Conservation (phyloP, 495 filamentous ascomycete genomes). For the Terfezia boudieri region DNA sequence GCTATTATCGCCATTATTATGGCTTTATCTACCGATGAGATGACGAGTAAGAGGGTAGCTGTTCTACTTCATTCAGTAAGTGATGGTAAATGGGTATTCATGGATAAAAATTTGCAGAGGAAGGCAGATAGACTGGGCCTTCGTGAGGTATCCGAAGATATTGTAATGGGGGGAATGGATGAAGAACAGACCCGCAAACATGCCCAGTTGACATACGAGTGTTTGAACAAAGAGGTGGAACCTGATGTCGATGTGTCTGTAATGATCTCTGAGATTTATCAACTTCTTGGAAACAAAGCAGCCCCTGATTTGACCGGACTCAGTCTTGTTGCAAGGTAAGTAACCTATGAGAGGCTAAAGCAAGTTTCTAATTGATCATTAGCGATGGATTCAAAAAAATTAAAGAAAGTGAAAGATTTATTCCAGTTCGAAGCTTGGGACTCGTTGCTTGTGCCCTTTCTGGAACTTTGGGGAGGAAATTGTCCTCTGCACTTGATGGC, state of each 20-base stretch:
- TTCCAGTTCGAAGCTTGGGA: slow-evolving; percentile 19
- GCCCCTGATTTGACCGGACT: slow-evolving; percentile 6
- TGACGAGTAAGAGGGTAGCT: slow-evolving; percentile 4
- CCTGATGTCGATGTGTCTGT: slow-evolving; percentile 3
- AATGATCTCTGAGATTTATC: slow-evolving; percentile 3
- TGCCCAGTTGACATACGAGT: slow-evolving; percentile 10
- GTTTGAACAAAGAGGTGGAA: slow-evolving; percentile 6
- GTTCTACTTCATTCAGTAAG: slow-evolving; percentile 2
- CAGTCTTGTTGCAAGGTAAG: slow-evolving; percentile 3
- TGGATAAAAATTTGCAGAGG: slow-evolving; percentile 5
- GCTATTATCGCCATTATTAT: slow-evolving; percentile 7
- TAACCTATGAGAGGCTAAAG: background rate
- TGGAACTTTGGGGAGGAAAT: slow-evolving; percentile 16
- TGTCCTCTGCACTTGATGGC: slow-evolving; percentile 6
- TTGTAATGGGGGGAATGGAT: background rate
- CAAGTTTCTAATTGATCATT: background rate
- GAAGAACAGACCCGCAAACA: background rate
- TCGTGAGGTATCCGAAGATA: background rate
- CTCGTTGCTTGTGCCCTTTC: slow-evolving; percentile 26
- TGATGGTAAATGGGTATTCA: slow-evolving; percentile 10
- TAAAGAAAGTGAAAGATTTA: slow-evolving; percentile 10
- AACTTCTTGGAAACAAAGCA: slow-evolving; percentile 9
- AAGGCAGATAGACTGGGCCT: slow-evolving; percentile 2
- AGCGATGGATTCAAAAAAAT: slow-evolving; percentile 10
- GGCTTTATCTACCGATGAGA: slow-evolving; percentile 3